Base-by-base conservation (phyloP, 768 basidiomycete genomes). In the Boletus rex-veris region DNA sequence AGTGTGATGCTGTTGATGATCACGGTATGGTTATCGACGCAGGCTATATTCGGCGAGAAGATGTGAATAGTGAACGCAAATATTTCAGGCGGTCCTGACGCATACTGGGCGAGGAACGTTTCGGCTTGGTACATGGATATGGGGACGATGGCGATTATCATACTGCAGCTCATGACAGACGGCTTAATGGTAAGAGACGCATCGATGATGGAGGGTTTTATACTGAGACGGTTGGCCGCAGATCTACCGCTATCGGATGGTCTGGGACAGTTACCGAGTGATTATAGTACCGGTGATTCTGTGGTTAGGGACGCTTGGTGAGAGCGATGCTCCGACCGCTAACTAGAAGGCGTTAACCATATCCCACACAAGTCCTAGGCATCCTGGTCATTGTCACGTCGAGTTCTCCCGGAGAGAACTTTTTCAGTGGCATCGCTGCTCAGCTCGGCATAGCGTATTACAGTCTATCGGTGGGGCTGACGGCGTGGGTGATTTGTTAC, bases 181-280 rank as follows among this genome's bases (percentile, higher is more conserved):
- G 76, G 59, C 2, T 49, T 76, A 41, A 64, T 78, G 57, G 77
- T 78, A 48, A 43, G 72, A 54, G 15, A 5, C 10, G 5, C 7
- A 19, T 26, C 26, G 18, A n/a, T 6, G 6, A 3, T 7, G 41
- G n/a, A 35, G 7, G 21, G 6, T 7, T 26, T 31, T 28, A 0
- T 41, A 16, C 55, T 60, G 31, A 63, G n/a, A 24, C 45, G 39
- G 10, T 16, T n/a, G 30, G 11, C 36, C 12, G 24, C 43, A 77
- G 76, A 64, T 77, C 31, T 68, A 74, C 50, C 73, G 74, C n/a
- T 73, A 70, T 52, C 72, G n/a, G n/a, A n/a, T n/a, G n/a, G n/a
- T n/a, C n/a, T n/a, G 73, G 64, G 24, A 49, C 24, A 57, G 46
- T 43, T 40, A 48, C 41, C 50, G 54, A 21, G 46, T 65, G 2